Evolutionary conservation across 1,284 basidiomycete species (phyloP).

Genomic region (Cystobasidiaceae sp.): DNA sequence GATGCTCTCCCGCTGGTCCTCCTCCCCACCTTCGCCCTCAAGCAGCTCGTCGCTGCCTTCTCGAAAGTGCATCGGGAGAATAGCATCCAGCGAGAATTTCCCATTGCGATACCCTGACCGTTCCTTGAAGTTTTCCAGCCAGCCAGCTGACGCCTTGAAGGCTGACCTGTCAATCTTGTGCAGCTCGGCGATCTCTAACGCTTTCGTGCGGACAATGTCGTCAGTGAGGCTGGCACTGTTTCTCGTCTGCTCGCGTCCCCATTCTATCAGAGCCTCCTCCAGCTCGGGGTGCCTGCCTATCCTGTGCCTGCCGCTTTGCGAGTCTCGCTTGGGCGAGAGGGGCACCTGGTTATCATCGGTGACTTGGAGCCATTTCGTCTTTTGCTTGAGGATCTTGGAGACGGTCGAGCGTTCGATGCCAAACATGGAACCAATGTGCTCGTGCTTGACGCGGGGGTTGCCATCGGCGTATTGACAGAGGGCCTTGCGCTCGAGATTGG

Average conservation of each 20-base stretch:
- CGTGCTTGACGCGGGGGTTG: slow-evolving; percentile 53
- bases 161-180: slow-evolving; percentile 50
- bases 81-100: slow-evolving; percentile 5
- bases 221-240: slow-evolving; percentile 61
- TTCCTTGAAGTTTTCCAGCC: slow-evolving; percentile 86
- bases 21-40: not conserved
- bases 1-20: not conserved
- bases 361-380: slow-evolving; percentile 70
- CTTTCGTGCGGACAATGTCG: slow-evolving; percentile 63
- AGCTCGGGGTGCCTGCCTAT: slow-evolving; percentile 60
- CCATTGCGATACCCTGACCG: slow-evolving; percentile 47
- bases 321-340: slow-evolving; percentile 10
- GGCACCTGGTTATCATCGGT: slow-evolving; percentile 25
- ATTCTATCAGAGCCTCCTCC: slow-evolving; percentile 60
- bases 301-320: slow-evolving; percentile 40
- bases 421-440: slow-evolving; percentile 69
- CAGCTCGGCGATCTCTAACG: slow-evolving; percentile 62
- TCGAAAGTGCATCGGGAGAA: not conserved
- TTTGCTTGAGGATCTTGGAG: slow-evolving; percentile 81
- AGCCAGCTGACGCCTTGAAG: slow-evolving; percentile 84
- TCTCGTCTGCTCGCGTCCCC: slow-evolving; percentile 57
- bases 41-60: not conserved
- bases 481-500: slow-evolving; percentile 65
- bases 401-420: slow-evolving; percentile 86
- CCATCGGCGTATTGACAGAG: slow-evolving; percentile 66